phyloP scores from a whole-genome alignment of 495 filamentous ascomycete species.

The Tuber magnatum region DNA sequence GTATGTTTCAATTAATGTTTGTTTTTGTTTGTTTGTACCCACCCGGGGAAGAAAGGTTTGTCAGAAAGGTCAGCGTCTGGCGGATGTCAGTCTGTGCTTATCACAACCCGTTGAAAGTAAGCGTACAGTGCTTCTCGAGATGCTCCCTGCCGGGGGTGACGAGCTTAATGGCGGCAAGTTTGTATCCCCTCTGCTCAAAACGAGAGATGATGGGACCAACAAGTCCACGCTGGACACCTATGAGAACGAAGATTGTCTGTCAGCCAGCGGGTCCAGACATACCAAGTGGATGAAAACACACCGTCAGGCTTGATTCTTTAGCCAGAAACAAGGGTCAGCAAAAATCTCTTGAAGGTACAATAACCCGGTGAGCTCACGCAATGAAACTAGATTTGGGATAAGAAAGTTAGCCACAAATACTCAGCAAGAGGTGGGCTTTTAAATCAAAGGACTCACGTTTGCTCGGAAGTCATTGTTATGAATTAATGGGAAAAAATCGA shows the following conservation, averaged over 20 bases:
- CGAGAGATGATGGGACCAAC: constrained; percentile 92
- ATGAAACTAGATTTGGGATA: constrained; percentile 35
- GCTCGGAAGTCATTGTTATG: constrained; percentile 74
- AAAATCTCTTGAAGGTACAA: constrained; percentile 6
- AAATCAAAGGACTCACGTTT: constrained; percentile 65
- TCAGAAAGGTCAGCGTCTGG: constrained; percentile 72
- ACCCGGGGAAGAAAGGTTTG: constrained; percentile 93
- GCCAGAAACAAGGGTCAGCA: not conserved
- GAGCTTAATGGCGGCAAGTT: constrained; percentile 97
- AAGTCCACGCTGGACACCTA: constrained; percentile 96
- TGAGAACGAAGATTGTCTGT: constrained; percentile 13
- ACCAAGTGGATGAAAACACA: constrained; percentile 9
- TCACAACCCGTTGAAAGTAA: not conserved
- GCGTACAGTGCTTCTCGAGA: constrained; percentile 87
- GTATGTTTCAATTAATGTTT: constrained; percentile 43
- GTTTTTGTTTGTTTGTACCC: not conserved
- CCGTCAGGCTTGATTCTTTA: constrained; percentile 40
- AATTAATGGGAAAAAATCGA: constrained; percentile 14
- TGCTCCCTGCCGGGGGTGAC: constrained; percentile 76
- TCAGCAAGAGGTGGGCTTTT: constrained; percentile 5
- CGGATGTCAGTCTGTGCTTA: constrained; percentile 38
- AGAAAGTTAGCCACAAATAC: constrained; percentile 45
- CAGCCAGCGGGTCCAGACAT: not conserved
- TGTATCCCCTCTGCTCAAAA: constrained; percentile 96
- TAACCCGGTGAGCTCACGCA: constrained; percentile 27